Evolutionary conservation across 768 basidiomycete species (phyloP), one percentile per base, ranked within the genome.

Genomic region (Collybiopsis confluens): DNA sequence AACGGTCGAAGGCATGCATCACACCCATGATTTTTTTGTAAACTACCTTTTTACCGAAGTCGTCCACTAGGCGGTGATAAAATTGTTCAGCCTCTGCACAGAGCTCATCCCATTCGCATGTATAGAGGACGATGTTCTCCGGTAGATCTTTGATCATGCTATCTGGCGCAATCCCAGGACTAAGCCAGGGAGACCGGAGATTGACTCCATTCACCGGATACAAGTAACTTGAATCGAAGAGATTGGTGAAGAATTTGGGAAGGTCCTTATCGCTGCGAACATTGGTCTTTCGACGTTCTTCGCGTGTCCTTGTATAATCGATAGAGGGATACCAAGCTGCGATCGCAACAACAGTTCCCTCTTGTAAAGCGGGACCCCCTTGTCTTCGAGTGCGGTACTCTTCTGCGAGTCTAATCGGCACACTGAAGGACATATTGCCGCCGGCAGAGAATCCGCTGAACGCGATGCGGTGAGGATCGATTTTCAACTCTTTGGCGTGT

Each of bases 171-270:
- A 53, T 53, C 3, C 52, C 52, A 16, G 52, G 52, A 26, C 52
- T 53, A 18, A 53, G 52, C 52, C 52, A 53, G 3, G 52, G 52
- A 15, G 52, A 53, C 15, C 35, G 38, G 10, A 53, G 42, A 23
- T 53, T 42, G 33, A 53, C 43, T 0, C 43, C 52, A n/a, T 53
- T 45, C 5, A 45, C 41, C 7, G 52, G 52, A 15, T 53, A 45
- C 7, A 53, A 42, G 41, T 53, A 53, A 23, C 52, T 53, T 13
- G 52, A 23, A 18, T 53, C 52, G 42, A 53, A 53, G 18, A 53
- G 52, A 38, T 53, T 53, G 52, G 52, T 53, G 28, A 53, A 53
- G 52, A 53, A 53, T 36, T 53, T 53, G 21, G 52, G 52, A 9
- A 53, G 52, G 20, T 53, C 52, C 20, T 53, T 53, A 30, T 53